phyloP scores from a whole-genome alignment of 257 asterid genomes.

The Solanum arcanum region DNA sequence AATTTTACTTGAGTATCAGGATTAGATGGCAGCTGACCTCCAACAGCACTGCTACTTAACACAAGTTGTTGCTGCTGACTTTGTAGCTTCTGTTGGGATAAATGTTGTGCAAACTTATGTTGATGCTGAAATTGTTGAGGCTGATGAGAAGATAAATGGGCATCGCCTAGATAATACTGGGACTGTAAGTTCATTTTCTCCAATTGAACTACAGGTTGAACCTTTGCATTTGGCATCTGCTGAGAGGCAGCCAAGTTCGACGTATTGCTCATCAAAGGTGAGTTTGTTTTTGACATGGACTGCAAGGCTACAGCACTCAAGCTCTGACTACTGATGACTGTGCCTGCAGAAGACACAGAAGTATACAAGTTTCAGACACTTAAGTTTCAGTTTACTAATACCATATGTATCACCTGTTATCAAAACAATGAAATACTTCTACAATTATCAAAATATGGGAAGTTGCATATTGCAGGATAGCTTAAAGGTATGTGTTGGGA shows the following conservation, averaged over 20 bases:
- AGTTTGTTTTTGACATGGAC: constrained; percentile 38
- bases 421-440: constrained; percentile 10
- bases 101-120: constrained; percentile 45
- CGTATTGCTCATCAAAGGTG: constrained; percentile 38
- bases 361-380: constrained; percentile 49
- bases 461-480: constrained; percentile 1
- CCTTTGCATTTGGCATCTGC: constrained; percentile 35
- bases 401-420: constrained; percentile 74
- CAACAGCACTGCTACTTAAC: constrained; percentile 38
- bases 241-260: constrained; percentile 36
- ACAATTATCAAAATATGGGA: neutral
- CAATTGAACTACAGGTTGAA: constrained; percentile 37
- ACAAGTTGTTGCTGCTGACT: constrained; percentile 48
- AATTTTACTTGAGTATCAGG: constrained; percentile 38
- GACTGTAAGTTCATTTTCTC: constrained; percentile 50
- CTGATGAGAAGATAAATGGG: constrained; percentile 39
- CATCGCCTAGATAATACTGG: constrained; percentile 34
- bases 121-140: constrained; percentile 55
- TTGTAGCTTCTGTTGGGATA: constrained; percentile 47
- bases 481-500: neutral
- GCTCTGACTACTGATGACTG: constrained; percentile 39
- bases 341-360: constrained; percentile 48
- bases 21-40: constrained; percentile 40
- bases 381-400: constrained; percentile 46
- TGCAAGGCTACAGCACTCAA: constrained; percentile 38